Base-by-base conservation (phyloP, 768 basidiomycete species). In the Lactarius tabidus region DNA sequence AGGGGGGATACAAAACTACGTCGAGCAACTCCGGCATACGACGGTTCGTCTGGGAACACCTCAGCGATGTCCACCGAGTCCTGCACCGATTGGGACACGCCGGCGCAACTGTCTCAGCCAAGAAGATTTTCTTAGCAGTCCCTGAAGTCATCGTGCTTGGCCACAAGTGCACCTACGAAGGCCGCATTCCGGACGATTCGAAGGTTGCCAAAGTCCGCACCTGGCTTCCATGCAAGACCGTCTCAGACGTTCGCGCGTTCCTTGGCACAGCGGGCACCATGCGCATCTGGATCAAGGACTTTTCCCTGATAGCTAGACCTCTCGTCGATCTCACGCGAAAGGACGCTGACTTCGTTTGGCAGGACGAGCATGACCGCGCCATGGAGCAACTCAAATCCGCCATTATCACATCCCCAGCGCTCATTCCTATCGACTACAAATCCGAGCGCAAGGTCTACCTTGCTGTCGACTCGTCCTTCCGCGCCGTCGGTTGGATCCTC, bases 131-230 rank as follows among this genome's bases (percentile, higher is more conserved):
- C 26, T 6, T 54, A 1, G 53, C 63, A 1, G 54, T 65, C 0
- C 72, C 72, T 0, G 69, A 74, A 43, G 72, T 81, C 1, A 60
- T 83, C 0, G 78, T 80, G 0, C 14, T 59, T n/a, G 55, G 55
- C 36, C 78, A 82, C 52, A 58, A 57, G 0, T 81, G 79, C 60
- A 79, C 75, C 0, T 72, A 70, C 14, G 71, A 78, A 38, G 79
- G 77, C 0, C 67, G 69, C 0, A 26, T 74, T 0, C 75, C 77
- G 0, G 74, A 79, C 2, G 58, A 73, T 4, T 53, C 41, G 0
- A 71, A 68, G 7, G 62, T 72, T 0, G 71, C 60, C 4, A 78
- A 77, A 28, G 70, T 72, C 52, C 33, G 26, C n/a, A 67, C 53
- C 43, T 75, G 75, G 75, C 67, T 62, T 0, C 33, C 63, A 3